Evolutionary conservation across 495 filamentous ascomycete species (phyloP).

Genomic region (Penicillium silybi): DNA sequence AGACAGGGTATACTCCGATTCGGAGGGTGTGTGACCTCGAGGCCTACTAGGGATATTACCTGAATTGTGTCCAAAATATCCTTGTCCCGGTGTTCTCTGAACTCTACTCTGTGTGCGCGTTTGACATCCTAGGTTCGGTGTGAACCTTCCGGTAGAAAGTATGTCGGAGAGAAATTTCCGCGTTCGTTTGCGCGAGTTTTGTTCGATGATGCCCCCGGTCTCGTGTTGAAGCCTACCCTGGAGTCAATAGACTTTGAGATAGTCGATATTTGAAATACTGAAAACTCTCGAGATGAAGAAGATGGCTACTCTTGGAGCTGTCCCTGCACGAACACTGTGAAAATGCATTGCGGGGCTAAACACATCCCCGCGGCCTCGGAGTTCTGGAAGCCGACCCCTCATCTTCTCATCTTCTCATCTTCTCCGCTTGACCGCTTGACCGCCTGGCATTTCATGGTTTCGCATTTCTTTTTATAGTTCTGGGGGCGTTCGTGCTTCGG

Average conservation of each 20-base stretch:
- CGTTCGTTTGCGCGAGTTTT: not conserved
- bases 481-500: not conserved
- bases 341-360: constrained; percentile 7
- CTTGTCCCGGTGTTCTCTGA: not conserved
- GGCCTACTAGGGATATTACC: not conserved
- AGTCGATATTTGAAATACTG: no score
- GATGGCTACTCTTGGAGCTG: not conserved
- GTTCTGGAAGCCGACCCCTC: constrained; percentile 18
- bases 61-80: not conserved
- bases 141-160: not conserved
- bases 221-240: not conserved
- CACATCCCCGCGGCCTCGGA: constrained; percentile 5
- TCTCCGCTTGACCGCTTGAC: constrained; percentile 7
- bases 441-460: not conserved
- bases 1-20: constrained; percentile 9
- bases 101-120: no score
- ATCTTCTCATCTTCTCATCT: constrained; percentile 2
- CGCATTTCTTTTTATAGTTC: not conserved
- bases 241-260: not conserved
- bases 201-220: not conserved
- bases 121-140: not conserved
- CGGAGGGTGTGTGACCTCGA: constrained; percentile 11
- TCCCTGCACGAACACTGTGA: constrained; percentile 1
- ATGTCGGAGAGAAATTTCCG: not conserved
- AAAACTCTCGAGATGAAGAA: not conserved